Evolutionary conservation across 345 rosid genomes (phyloP).

Genomic region (Citrus glauca): DNA sequence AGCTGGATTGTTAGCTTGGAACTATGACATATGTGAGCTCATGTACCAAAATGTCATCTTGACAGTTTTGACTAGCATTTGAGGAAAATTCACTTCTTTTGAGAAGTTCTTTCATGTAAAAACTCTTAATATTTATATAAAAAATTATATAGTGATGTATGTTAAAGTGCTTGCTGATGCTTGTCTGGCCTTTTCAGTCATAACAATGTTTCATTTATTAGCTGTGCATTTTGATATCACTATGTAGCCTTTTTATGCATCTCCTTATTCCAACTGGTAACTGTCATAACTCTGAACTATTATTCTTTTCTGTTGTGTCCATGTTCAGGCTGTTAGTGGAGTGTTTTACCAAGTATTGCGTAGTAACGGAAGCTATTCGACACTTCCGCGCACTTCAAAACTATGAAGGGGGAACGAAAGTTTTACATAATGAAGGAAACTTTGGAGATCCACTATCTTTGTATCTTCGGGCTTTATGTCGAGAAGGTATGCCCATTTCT

Average conservation of each 20-base stretch:
- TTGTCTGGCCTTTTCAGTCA: background rate
- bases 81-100: background rate
- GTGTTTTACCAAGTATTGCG: slow-evolving; percentile 89
- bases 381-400: slow-evolving; percentile 86
- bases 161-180: background rate
- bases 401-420: slow-evolving; percentile 75
- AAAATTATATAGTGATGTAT: background rate
- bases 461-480: slow-evolving; percentile 90
- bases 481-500: slow-evolving; percentile 64
- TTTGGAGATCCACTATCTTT: slow-evolving; percentile 92
- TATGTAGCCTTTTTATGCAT: background rate
- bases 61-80: background rate
- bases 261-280: background rate
- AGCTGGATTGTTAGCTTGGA: background rate
- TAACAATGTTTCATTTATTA: background rate
- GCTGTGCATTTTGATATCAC: background rate
- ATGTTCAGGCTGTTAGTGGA: slow-evolving; percentile 82
- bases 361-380: slow-evolving; percentile 83
- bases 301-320: slow-evolving; percentile 13
- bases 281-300: background rate
- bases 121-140: no score
- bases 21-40: background rate
- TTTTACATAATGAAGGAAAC: slow-evolving; percentile 71
- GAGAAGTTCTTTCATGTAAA: no score
- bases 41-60: background rate